Base-by-base conservation (phyloP, 192 early-diverging fungal genomes). In the Linnemannia exigua region DNA sequence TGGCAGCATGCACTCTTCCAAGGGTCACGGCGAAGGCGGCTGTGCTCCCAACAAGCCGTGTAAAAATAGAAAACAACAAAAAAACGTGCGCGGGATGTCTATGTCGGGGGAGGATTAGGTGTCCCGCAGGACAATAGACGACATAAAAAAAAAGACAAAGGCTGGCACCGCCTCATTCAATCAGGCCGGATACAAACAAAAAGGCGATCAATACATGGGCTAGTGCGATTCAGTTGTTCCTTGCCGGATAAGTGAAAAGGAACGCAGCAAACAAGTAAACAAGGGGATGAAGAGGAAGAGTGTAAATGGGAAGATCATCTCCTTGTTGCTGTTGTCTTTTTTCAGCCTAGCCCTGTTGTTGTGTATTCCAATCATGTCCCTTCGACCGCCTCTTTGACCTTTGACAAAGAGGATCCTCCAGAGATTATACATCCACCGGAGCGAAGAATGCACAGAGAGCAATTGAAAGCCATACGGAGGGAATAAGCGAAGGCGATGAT, bases 11-110 rank as follows among this genome's bases (percentile, higher is more conserved):
- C 41, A 44, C 41, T 9, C 41, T n/a, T 54, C 5, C 22, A 11
- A n/a, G 3, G 52, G 50, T 51, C 50, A 51, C 19, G 28, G 58
- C 28, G 14, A 16, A 33, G 14, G 58, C 58, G 58, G 58, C 58
- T 63, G 58, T 63, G 58, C 58, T 63, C 25, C 25, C 28, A 31
- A 28, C 28, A 12, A 63, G 3, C 58, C 11, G 14, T 63, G 58
- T 63, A 63, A 63, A 63, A 63, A 63, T 63, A 63, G 58, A 63
- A 31, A 31, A 54, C 5, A 58, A 58, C 22, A 58, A 61, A 61
- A 61, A 63, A 63, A 63, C 58, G 58, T 63, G 58, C 28, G 28
- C 58, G 12, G 58, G 28, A n/a, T 20, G 8, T 61, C 25, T 11
- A 61, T 61, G 25, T 31, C 12, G n/a, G n/a, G n/a, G 11, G 5